These are phyloP conservation scores for Anisodus acutangulus DNA, from an alignment of 257 asterid genomes.

Conservation along the genomic window DNA sequence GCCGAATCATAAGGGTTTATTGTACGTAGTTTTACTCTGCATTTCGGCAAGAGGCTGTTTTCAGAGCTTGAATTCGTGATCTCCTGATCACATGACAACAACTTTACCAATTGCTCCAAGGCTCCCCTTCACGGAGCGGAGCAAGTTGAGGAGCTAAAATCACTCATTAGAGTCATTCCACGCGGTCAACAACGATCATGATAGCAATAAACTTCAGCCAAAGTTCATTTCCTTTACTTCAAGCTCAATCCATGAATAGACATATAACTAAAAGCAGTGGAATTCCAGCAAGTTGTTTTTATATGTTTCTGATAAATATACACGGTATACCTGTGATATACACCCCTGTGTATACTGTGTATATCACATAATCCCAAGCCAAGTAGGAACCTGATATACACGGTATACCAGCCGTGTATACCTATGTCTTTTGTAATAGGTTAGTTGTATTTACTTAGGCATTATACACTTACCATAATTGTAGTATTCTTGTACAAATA, in stretches of 20 bases:
- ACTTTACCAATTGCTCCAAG: too few relatives aligned
- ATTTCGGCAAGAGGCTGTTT: neutral
- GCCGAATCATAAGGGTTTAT: too few relatives aligned
- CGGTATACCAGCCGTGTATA: too few relatives aligned
- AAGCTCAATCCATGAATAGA: constrained; percentile 68
- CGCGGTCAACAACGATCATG: constrained; percentile 74
- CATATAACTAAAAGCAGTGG: constrained; percentile 53
- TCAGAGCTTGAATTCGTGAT: too few relatives aligned
- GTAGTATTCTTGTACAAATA: too few relatives aligned
- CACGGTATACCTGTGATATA: too few relatives aligned
- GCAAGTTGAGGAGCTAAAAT: constrained; percentile 72
- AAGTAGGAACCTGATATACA: too few relatives aligned
- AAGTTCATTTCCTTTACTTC: constrained; percentile 54
- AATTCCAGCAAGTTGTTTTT: constrained; percentile 69
- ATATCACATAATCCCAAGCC: too few relatives aligned
- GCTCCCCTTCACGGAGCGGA: constrained; percentile 24
- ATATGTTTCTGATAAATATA: constrained; percentile 37
- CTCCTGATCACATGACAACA: too few relatives aligned
- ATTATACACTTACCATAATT: neutral
- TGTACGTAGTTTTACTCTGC: constrained; percentile 37
- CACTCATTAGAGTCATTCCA: constrained; percentile 61
- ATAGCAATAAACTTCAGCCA: constrained; percentile 61
- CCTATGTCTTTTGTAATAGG: too few relatives aligned
- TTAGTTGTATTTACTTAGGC: too few relatives aligned
- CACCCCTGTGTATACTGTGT: too few relatives aligned